Evolutionary conservation across 2,329 filamentous ascomycete species (phyloP), one percentile per base, ranked within the genome.

Genomic region (Nemania bipapillata): DNA sequence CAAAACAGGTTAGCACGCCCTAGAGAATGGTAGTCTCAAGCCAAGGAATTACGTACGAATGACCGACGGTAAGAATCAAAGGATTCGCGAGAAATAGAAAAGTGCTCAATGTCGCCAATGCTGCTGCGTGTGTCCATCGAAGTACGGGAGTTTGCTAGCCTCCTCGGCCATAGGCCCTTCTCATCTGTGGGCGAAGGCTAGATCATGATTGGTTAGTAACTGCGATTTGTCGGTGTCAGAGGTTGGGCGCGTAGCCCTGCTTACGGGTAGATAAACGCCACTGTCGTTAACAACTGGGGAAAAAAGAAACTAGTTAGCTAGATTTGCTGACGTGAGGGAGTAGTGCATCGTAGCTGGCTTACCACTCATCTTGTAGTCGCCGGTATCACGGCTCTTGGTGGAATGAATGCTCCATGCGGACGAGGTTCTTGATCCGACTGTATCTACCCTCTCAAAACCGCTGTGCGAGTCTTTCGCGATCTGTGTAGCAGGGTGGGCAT

Each of bases 31-130:
- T 32, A 20, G 55, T 12, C 30, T 45, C 37, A n/a, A 28, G 58
- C 37, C 9, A 58, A 49, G 20, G 5, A 15, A 85, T n/a, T 52
- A 32, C 91, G 74, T 87, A 97, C 95, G 83, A 98, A 98, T 72
- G 94, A 97, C 76, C 96, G 90, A 71, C 96, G 87, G 82, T 98
- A 98, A 2, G 94, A 97, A 79, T 98, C 96, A 77, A 98, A 98
- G 1, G 94, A 97, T 82, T 98, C 96, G 76, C 95, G 89, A 42
- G 94, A 97, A 79, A 98, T 98, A 71, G 92, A 93, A 79, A 98
- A 98, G 15, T 92, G 94, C 78, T 98, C 95, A 74, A 94, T 94
- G 70, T 97, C 93, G 75, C 90, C 89, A 68, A 92, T 84, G 74
- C 91, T 88, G 77, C 77, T 81, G 64, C 82, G 81, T 35, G 83